Conservation (phyloP, 306 rosid species). For the Amphicarpaea edgeworthii region DNA sequence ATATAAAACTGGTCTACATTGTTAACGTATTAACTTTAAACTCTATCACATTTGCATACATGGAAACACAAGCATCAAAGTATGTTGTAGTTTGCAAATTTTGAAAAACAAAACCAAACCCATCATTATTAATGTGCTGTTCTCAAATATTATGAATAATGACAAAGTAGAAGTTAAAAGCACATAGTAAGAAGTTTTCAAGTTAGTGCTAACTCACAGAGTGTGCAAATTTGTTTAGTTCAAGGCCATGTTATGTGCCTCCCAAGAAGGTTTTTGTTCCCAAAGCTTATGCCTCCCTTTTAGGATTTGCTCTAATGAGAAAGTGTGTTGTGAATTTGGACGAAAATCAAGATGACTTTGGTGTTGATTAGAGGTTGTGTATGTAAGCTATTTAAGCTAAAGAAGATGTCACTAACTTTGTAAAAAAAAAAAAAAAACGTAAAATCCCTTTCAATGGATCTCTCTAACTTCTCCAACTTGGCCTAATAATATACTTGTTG, state of each 20-base stretch:
- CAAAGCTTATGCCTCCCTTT: conserved; percentile 63
- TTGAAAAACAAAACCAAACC: conserved; percentile 38
- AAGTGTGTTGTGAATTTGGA: conserved; percentile 23
- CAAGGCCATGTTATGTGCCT: conserved; percentile 48
- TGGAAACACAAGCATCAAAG: conserved; percentile 23
- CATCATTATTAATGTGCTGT: conserved; percentile 9
- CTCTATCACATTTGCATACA: conserved; percentile 2
- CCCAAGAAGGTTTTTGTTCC: conserved; percentile 53
- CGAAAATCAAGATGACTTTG: conserved; percentile 48
- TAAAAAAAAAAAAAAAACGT: conserved; percentile 51
- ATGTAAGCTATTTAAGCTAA: conserved; percentile 29
- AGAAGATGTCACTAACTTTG: conserved; percentile 50
- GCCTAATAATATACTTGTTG: conserved; percentile 35
- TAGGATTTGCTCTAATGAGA: conserved; percentile 47
- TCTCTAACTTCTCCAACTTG: conserved; percentile 42
- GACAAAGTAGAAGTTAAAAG: background rate
- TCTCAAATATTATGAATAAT: conserved; percentile 16
- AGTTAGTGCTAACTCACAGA: conserved; percentile 43
- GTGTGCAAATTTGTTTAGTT: conserved; percentile 39
- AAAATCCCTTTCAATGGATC: conserved; percentile 38
- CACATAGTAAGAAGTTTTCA: conserved; percentile 40
- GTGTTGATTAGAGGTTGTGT: conserved; percentile 39
- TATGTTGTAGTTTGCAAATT: conserved; percentile 36
- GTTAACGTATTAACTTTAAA: no score
- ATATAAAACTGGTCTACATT: no score